Evolutionary conservation across 345 rosid genomes (phyloP), one percentile per base, ranked within the genome.

Genomic region (Luvunga scandens): DNA sequence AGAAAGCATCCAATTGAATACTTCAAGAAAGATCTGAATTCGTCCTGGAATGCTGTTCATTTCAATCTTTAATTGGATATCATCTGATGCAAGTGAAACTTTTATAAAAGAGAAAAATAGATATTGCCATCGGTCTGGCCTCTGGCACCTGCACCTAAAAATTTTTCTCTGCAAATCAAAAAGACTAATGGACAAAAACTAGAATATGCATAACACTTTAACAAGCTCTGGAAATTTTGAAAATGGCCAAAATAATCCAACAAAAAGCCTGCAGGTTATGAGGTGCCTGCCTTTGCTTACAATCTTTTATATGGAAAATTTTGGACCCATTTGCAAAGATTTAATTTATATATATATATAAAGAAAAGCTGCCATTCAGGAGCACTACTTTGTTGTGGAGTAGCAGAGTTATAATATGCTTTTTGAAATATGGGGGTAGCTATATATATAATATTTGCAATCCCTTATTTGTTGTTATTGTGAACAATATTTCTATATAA

Each of bases 191-290:
- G 86, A 86, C 87, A 85, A 80, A 84, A 80, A 76, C 28, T 69
- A 80, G 82, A 80, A 85, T 81, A 75, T 84, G 85, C 85, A 65
- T 76, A 79, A 73, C 82, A 83, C 76, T 61, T 75, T 79, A 75
- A 84, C 78, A 60, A 76, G 79, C 14, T 64, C 30, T 84, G 91
- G 88, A 81, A 62, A 79, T 85, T 79, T 80, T 85, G 88, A 84
- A 85, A 82, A 78, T 74, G 86, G 78, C 77, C 88, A 84, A 82
- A 78, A 48, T 60, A 65, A 69, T 81, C 82, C 82, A 76, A 42
- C 31, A 28, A 77, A 88, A 86, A 85, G 85, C 83, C 90, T 84
- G 90, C 86, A 81, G 76, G 68, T 79, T 81, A 73, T 76, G 75
- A 73, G 68, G 78, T 72, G 77, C 73, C 28, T 60, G 31, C 34